Evolutionary conservation across 108 stramenopile species (phyloP), one percentile per base, ranked within the genome.

Genomic region (Schizochytrium sp.): DNA sequence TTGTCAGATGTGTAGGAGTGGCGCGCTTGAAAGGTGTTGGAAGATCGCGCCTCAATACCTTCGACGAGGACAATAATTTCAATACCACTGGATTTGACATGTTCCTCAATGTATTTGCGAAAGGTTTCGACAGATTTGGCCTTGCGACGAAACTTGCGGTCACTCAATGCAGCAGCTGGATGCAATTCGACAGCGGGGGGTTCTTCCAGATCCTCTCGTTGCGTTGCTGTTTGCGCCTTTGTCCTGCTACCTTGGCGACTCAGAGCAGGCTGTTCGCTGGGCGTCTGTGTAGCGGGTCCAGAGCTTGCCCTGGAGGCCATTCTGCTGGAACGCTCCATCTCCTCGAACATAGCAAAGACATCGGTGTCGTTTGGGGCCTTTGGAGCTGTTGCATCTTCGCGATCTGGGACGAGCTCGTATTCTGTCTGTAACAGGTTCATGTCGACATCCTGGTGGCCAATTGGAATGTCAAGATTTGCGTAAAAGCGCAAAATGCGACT

Each of bases 1-100:
- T 97, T 95, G 29, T 95, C 95, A 29, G 90, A 72, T 58, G 92
- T 94, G 91, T 97, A 96, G 4, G 92, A 92, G 76, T 97, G 96
- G 44, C 95, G 57, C 19, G 96, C 95, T 88, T 95, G 94, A 72
- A 96, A 95, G 29, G 76, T 83, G 51, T 55, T 57, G 6, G 72
- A 72, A 29, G 88, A 60, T 4, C 23, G 47, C 10, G 72, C n/a
- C 29, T 89, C 88, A n/a, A 83, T 72, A 19, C 60, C 88, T 45
- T 89, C 88, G 44, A 89, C 88, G 43, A 89, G 28, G 43, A 89
- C 72, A 43, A 89, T 60, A 10, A 89, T 43, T 72, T 89, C 88
- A 41, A 72, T 34, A 12, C 58, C 58, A 19, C 28, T 6, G 6
- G 25, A 58, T 0, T 58, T 41, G 2, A 87, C 23, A 58, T 59